Conservation (phyloP, 805 yeast species). For the Suhomyces faveliae region DNA sequence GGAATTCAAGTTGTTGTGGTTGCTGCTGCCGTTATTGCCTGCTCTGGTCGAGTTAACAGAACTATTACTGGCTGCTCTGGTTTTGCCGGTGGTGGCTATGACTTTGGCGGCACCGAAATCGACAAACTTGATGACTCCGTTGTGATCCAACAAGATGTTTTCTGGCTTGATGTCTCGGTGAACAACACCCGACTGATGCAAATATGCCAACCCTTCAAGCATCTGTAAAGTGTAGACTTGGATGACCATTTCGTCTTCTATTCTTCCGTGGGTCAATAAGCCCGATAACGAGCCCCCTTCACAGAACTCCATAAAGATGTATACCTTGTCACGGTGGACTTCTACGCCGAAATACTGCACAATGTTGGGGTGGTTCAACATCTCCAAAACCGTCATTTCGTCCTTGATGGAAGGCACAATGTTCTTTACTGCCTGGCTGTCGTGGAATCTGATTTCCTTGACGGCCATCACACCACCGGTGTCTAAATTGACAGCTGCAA, state of each 20-base stretch:
- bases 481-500: slow-evolving; percentile 86
- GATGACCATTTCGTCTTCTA: slow-evolving; percentile 90
- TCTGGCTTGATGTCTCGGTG: slow-evolving; percentile 97
- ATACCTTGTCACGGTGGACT: slow-evolving; percentile 92
- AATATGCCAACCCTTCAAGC: slow-evolving; percentile 91
- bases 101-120: slow-evolving; percentile 98
- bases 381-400: slow-evolving; percentile 94
- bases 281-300: slow-evolving; percentile 92
- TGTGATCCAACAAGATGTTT: slow-evolving; percentile 82
- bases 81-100: slow-evolving; percentile 59
- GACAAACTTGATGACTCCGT: slow-evolving; percentile 91
- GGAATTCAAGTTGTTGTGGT: slow-evolving; percentile 34
- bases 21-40: neutral
- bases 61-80: slow-evolving; percentile 20
- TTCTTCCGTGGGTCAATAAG: slow-evolving; percentile 83
- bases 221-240: slow-evolving; percentile 88
- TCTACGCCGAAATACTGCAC: slow-evolving; percentile 97
- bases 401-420: slow-evolving; percentile 88
- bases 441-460: slow-evolving; percentile 89
- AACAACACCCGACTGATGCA: slow-evolving; percentile 93
- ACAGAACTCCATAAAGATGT: slow-evolving; percentile 96
- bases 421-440: slow-evolving; percentile 77
- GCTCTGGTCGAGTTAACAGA: neutral
- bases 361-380: slow-evolving; percentile 92
- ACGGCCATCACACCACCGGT: slow-evolving; percentile 97